Evolutionary conservation across 805 yeast genomes (phyloP).

Genomic region (Candida jianshihensis): DNA sequence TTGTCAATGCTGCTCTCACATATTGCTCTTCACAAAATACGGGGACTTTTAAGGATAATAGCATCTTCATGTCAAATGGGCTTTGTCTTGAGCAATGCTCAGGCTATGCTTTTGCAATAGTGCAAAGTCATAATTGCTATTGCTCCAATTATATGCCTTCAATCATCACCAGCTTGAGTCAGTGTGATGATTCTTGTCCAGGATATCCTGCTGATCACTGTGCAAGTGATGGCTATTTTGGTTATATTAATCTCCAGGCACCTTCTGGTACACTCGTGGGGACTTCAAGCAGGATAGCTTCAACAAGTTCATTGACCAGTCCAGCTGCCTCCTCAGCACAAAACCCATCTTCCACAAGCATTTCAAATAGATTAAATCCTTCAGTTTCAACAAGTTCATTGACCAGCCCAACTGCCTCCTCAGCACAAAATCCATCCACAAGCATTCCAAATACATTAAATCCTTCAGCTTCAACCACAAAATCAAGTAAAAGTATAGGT

Average conservation of each 20-base stretch:
- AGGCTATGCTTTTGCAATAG: constrained; percentile 30
- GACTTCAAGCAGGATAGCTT: too few species aligned
- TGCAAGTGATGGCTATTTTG: constrained; percentile 34
- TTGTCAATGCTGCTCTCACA: constrained; percentile 4
- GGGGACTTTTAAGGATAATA: constrained; percentile 6
- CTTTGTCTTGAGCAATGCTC: constrained; percentile 33
- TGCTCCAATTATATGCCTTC: constrained; percentile 35
- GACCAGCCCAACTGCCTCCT: constrained; percentile 5
- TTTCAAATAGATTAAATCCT: constrained; percentile 3
- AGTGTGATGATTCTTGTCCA: constrained; percentile 33
- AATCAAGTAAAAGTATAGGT: too few species aligned
- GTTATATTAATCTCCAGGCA: constrained; percentile 28
- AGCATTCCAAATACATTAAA: constrained; percentile 4
- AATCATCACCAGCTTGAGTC: constrained; percentile 18
- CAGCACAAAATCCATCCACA: too few species aligned
- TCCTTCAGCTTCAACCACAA: constrained; percentile 5
- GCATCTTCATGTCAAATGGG: constrained; percentile 33
- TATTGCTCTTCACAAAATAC: constrained; percentile 16
- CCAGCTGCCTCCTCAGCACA: too few species aligned
- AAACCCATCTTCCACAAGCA: too few species aligned
- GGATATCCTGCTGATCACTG: constrained; percentile 34
- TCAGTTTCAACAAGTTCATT: constrained; percentile 6
- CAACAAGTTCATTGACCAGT: too few species aligned
- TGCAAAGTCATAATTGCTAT: constrained; percentile 34
- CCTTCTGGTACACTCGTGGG: constrained; percentile 3